Percentiles rank a stretch among this genome's conserved stretches.
Conservation (phyloP, 2,329 filamentous ascomycete genomes). For the Fusarium penzigii region DNA sequence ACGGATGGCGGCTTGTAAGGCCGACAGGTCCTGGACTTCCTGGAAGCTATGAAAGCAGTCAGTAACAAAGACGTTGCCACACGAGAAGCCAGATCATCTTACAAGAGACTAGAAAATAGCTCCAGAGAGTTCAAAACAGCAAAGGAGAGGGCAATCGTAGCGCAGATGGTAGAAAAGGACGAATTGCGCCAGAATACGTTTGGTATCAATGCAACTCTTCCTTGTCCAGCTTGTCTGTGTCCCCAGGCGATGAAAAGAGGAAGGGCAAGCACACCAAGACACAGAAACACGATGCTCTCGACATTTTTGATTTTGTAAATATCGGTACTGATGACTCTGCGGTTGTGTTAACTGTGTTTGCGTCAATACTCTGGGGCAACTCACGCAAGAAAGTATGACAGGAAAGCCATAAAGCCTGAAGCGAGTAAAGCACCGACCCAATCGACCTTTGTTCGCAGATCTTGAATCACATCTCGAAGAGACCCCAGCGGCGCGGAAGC, state of each 20-base stretch:
- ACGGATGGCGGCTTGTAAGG: conserved; percentile 45
- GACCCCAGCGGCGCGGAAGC: neutral
- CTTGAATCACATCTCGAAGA: conserved; percentile 22
- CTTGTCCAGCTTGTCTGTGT: conserved; percentile 43
- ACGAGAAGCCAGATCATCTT: conserved; percentile 23
- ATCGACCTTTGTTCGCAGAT: conserved; percentile 46
- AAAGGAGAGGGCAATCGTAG: conserved; percentile 45
- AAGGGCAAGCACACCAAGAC: conserved; percentile 41
- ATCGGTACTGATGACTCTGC: conserved; percentile 37
- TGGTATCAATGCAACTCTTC: conserved; percentile 58
- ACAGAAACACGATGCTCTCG: conserved; percentile 45
- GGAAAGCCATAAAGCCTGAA: conserved; percentile 44
- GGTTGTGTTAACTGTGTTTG: neutral
- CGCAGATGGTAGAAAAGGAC: conserved; percentile 55
- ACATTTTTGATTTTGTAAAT: conserved; percentile 42
- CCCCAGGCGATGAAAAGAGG: conserved; percentile 56
- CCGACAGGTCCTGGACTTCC: conserved; percentile 47
- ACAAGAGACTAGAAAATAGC: conserved; percentile 49
- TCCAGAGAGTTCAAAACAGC: conserved; percentile 48
- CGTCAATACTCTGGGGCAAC: conserved; percentile 15
- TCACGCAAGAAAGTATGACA: conserved; percentile 52
- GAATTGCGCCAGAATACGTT: conserved; percentile 60
- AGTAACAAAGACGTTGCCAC: neutral
- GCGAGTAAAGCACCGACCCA: conserved; percentile 52
- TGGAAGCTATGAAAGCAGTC: conserved; percentile 43